Evolutionary conservation across 352 stramenopile genomes (phyloP).

Genomic region (Phytopythium vexans): DNA sequence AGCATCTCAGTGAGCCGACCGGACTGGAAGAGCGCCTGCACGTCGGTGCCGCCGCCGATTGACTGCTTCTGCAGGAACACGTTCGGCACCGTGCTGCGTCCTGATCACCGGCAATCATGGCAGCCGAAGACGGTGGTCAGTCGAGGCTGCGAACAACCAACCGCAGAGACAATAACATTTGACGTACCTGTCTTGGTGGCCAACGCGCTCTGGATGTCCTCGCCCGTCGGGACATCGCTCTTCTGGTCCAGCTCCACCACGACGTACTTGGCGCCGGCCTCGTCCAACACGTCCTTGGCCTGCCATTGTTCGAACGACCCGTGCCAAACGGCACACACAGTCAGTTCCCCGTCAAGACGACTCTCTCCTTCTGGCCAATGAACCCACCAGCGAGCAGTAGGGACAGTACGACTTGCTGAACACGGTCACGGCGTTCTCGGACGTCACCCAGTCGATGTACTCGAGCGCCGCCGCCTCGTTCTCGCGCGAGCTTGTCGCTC

Average conservation of each 20-base stretch:
- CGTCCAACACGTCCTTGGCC: slow-evolving; percentile 85
- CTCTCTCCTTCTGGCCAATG: not conserved
- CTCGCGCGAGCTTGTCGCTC: slow-evolving; percentile 35
- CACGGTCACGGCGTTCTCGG: slow-evolving; percentile 50
- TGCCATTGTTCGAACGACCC: slow-evolving; percentile 15
- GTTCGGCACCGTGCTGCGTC: slow-evolving; percentile 94
- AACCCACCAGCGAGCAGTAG: slow-evolving; percentile 79
- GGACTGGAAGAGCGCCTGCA: slow-evolving; percentile 76
- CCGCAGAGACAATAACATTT: not conserved
- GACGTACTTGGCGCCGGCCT: slow-evolving; percentile 49
- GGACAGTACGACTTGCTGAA: slow-evolving; percentile 96
- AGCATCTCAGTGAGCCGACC: slow-evolving; percentile 92
- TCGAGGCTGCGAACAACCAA: not conserved
- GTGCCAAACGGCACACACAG: not conserved
- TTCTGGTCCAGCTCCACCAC: slow-evolving; percentile 69
- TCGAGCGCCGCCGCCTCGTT: slow-evolving; percentile 47
- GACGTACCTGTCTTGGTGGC: slow-evolving; percentile 74
- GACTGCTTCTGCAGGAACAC: slow-evolving; percentile 95
- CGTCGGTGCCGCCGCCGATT: slow-evolving; percentile 93
- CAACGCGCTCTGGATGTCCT: slow-evolving; percentile 87
- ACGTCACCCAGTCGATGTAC: slow-evolving; percentile 52
- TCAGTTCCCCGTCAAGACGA: not conserved
- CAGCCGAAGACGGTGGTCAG: not conserved
- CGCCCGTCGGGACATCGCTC: slow-evolving; percentile 54
- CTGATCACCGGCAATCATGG: slow-evolving; percentile 24